Base-by-base conservation (phyloP, 2,329 filamentous ascomycete species). In the Elsinoe australis region DNA sequence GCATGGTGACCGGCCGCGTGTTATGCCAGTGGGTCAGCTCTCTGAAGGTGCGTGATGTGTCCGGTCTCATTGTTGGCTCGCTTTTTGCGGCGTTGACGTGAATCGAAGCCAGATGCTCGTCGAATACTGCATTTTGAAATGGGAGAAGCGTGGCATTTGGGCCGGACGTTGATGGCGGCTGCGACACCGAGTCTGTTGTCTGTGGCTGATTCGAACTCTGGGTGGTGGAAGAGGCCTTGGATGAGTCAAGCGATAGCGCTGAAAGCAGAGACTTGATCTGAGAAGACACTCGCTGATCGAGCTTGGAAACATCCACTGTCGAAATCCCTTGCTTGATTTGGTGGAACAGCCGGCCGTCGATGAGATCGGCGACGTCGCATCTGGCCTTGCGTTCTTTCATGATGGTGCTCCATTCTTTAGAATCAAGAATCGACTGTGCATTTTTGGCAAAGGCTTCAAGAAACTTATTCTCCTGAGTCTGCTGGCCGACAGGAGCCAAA, bases 21-120 rank as follows among this genome's bases (percentile, higher is more conserved):
- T 78, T 80, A 54, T 83, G 79, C 81, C 79, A 84, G 57, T 84
- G 78, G 0, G 68, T 65, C 4, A 72, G 60, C 52, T 74, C 71
- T 22, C 63, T 63, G 55, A 73, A 74, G 28, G 73, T 69, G 12
- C 61, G 64, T 14, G 66, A 63, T 1, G 67, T 58, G 51, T 8
- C 61, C 61, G 10, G 60, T 62, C 1, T 57, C 2, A 44, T 9
- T 3, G 10, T 12, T n/a, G 39, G 39, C 10, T 44, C 60, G n/a
- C 53, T 52, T 14, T 60, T 59, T 38, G 68, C 64, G 9, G 64
- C 54, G 3, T 56, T 53, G 9, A 75, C 57, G 5, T 65, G 63
- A 9, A 74, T 64, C 1, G 71, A 67, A 7, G 61, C 57, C 14
- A 75, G 58, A 54, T 74, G 71, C 31, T 67, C 61, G 49, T 74